Evolutionary conservation across 192 early-diverging fungal genomes (phyloP).

Genomic region (Spizellomyces punctatus): DNA sequence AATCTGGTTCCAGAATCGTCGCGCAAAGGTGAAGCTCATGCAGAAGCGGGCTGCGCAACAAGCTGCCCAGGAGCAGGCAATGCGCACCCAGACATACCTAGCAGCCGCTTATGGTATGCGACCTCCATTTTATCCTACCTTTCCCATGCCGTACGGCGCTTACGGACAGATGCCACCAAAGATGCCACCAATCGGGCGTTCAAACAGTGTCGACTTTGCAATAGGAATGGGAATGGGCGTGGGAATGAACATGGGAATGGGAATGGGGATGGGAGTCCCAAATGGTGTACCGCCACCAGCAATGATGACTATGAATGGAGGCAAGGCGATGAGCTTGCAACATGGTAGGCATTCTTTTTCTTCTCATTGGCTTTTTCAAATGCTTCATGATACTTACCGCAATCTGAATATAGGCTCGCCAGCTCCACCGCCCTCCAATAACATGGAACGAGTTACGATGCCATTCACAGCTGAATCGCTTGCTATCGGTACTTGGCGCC

Average conservation of each 20-base stretch:
- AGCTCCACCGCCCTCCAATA: not conserved
- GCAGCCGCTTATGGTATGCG: conserved; percentile 21
- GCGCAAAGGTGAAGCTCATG: conserved; percentile 61
- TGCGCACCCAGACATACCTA: conserved; percentile 1
- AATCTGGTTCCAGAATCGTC: conserved; percentile 86
- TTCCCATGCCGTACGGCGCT: not conserved
- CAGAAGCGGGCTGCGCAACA: conserved; percentile 20
- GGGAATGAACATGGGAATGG: conserved; percentile 8
- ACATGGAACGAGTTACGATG: not conserved
- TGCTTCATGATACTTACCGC: too few relatives aligned
- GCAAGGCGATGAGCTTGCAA: not conserved
- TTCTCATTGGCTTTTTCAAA: too few relatives aligned
- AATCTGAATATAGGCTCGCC: not conserved
- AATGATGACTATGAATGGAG: not conserved
- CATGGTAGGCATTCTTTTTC: too few relatives aligned
- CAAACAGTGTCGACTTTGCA: conserved; percentile 21
- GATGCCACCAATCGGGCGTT: not conserved
- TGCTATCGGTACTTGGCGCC: conserved; percentile 41
- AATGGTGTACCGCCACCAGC: not conserved
- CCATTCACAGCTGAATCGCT: conserved; percentile 25
- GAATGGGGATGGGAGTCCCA: conserved; percentile 6
- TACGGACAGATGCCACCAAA: not conserved
- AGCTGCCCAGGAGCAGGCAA: conserved; percentile 13
- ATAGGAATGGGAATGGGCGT: not conserved
- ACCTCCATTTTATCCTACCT: not conserved